Evolutionary conservation across 2,329 filamentous ascomycete species (phyloP).

Genomic region (Phyllosticta paracitricarpa): DNA sequence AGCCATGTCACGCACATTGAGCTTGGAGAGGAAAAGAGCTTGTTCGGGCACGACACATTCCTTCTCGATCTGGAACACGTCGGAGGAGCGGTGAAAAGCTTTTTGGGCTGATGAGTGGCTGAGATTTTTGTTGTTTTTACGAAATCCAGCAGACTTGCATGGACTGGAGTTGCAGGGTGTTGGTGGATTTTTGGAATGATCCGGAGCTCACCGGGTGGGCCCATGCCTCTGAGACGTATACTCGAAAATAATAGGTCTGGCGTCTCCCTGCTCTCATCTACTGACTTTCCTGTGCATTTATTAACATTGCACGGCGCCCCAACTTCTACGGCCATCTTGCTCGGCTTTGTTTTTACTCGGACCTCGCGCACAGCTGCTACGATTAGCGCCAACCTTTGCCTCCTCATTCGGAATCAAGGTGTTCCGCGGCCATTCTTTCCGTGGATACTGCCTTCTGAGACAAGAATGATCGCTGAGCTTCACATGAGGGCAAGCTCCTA

Average conservation of each 20-base stretch:
- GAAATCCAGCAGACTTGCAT: constrained; percentile 3
- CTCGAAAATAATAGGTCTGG: constrained; percentile 6
- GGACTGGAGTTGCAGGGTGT: constrained; percentile 10
- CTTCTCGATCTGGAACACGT: constrained; percentile 86
- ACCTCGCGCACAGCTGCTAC: background rate
- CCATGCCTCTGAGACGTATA: constrained; percentile 1
- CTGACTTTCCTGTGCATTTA: background rate
- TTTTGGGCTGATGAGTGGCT: constrained; percentile 49
- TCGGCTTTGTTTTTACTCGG: background rate
- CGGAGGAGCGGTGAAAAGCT: constrained; percentile 70
- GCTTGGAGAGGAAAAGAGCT: constrained; percentile 82
- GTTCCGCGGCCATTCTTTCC: background rate
- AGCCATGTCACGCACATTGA: constrained; percentile 76
- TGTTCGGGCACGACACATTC: constrained; percentile 97
- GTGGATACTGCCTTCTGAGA: background rate
- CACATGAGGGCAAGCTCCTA: background rate
- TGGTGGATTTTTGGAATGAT: constrained; percentile 5
- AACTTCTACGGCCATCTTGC: background rate
- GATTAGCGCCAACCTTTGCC: background rate
- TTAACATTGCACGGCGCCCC: background rate
- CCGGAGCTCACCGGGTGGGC: constrained; percentile 1
- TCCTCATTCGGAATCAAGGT: background rate
- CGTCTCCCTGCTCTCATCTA: background rate
- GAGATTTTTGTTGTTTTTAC: background rate
- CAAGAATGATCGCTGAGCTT: background rate